Evolutionary conservation across 176 grass and related monocot species (phyloP), one percentile per base, ranked within the genome.

Genomic region (Musa schizocarpa): DNA sequence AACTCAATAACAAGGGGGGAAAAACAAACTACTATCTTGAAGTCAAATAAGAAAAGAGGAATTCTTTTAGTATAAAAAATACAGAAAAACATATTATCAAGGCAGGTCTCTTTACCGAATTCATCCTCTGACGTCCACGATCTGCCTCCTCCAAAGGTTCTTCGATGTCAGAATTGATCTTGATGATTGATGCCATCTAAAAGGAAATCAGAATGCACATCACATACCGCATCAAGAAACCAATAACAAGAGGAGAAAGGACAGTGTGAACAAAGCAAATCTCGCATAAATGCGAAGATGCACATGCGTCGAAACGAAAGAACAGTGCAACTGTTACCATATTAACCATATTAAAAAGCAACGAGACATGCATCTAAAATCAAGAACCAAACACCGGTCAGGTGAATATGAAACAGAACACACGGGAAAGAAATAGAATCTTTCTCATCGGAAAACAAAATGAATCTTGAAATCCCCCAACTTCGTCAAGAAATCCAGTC

Each of bases 51-150:
- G 19, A 23, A 52, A 20, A 51, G 16, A 72, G 3, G n/a, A 52
- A 72, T n/a, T 8, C 17, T 52, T 72, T 13, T 27, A 12, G n/a
- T 22, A 24, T 53, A 27, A 12, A 58, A 17, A 74, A 74, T 22
- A 20, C 22, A 24, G 52, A 74, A 56, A 74, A 56, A 5, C 43
- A 50, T 20, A 16, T 17, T 43, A 54, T 56, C 9, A 13, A 57
- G 20, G 4, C 13, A 56, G 26, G 23, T 16, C 20, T 7, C 57
- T 50, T 64, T 63, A 65, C 69, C 34, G 13, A 52, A 51, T 50
- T 73, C 57, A 73, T 73, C 50, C 26, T 79, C 65, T 72, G 58
- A 72, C 51, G 56, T 64, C 64, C 78, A 50, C 17, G 27, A 23
- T 53, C 29, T 17, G 50, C 62, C 34, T 73, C 13, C 49, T 73